Base-by-base conservation (phyloP, 257 asterid genomes). In the Plectranthus barbatus region DNA sequence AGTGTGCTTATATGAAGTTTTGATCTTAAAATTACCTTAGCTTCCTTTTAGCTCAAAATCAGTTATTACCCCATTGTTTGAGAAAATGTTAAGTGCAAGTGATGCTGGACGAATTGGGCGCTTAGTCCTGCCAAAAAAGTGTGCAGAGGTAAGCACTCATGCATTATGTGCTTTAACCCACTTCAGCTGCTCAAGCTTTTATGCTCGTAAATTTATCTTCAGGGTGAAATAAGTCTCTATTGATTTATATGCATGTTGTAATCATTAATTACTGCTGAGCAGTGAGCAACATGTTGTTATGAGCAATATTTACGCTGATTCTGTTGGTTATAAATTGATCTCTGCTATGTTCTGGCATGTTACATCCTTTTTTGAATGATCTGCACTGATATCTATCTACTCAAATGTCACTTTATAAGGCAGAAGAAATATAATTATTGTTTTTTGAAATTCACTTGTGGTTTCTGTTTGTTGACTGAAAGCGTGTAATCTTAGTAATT, bases 51-150 rank as follows among this genome's bases (percentile, higher is more conserved):
- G 96, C 72, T 80, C 91, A 47, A 88, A 81, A 63, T 79, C 86
- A 48, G 84, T 81, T 50, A 82, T 89, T 18, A 86, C 83, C 52
- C 97, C 98, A 44, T 70, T 92, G 84, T 92, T 92, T 39, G 97
- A 92, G 82, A 92, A 92, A 83, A 86, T 81, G 83, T 75, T 92
- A 61, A 92, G 93, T 62, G 97, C 97, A 68, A 92, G 97, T 51
- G 98, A 92, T 72, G 97, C 98, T 68, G 93, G 98, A 51, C 72
- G 88, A 74, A 77, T 92, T 66, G 97, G 98, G 68, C 95, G 98
- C 74, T 64, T 92, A 72, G 93, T 92, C 63, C 84, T 92, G 52
- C 98, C 98, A 20, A 92, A 92, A 72, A 92, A 83, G 73, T 89
- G 98, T 61, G 98, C 97, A 13, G 98, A 92, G 97, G 98, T 86